Conservation (phyloP, 345 rosid species). For the Eucalyptus coolabah region DNA sequence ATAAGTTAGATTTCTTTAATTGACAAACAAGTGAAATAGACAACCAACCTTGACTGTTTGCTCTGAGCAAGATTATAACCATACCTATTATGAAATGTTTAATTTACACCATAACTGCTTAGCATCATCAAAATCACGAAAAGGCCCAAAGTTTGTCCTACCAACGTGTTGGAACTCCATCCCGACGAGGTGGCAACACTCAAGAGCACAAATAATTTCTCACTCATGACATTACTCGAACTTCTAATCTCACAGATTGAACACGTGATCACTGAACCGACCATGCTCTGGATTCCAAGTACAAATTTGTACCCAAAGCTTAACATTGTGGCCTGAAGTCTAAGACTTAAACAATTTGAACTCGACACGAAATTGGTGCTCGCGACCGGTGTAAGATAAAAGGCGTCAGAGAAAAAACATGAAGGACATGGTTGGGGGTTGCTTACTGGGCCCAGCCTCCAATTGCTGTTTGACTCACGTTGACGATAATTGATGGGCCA, state of each 20-base stretch:
- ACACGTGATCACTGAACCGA: not conserved
- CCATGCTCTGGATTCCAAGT: not conserved
- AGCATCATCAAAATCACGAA: not conserved
- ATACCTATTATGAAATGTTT: not conserved
- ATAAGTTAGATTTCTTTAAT: not conserved
- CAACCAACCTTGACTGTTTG: fast-evolving
- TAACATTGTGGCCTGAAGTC: not conserved
- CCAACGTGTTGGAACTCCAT: not conserved
- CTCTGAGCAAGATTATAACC: not conserved
- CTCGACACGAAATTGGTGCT: not conserved
- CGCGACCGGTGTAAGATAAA: not conserved
- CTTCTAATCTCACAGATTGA: not conserved
- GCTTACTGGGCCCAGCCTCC: not conserved
- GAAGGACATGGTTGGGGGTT: not conserved
- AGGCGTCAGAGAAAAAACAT: not conserved
- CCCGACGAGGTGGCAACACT: not conserved
- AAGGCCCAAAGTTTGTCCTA: not conserved
- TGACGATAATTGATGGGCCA: not conserved
- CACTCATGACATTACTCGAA: not conserved
- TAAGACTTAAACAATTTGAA: not conserved
- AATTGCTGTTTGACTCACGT: not conserved
- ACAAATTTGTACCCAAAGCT: not conserved
- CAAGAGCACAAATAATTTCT: not conserved
- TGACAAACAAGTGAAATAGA: not conserved
- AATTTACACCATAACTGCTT: not conserved